These are phyloP conservation scores for Tylopilus intermedius DNA, from an alignment of 768 basidiomycete genomes.

Conservation along the genomic window DNA sequence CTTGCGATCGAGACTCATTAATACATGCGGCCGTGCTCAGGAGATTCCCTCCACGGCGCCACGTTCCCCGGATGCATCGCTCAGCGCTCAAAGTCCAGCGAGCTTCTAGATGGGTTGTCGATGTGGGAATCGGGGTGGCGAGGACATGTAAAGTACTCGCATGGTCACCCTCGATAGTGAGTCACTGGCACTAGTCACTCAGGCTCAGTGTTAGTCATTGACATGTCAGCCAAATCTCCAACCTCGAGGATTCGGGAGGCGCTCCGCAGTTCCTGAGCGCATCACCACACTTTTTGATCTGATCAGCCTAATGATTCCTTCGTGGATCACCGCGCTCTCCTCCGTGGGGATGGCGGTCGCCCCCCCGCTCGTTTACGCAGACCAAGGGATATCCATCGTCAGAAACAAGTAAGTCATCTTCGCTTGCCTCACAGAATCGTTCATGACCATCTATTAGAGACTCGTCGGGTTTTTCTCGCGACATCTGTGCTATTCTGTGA, in stretches of 20 bases:
- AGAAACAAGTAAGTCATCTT: constrained; percentile 53
- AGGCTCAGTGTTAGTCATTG: no score
- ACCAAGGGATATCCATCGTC: constrained; percentile 78
- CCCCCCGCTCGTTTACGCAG: constrained; percentile 79
- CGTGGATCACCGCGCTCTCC: constrained; percentile 66
- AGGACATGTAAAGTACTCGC: no score
- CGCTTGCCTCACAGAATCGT: neutral
- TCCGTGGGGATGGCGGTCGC: constrained; percentile 82
- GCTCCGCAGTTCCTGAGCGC: constrained; percentile 6
- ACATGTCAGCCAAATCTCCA: neutral
- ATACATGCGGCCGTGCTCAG: constrained; percentile 1
- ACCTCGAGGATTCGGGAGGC: neutral
- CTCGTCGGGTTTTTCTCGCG: constrained; percentile 79
- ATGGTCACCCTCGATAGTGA: no score
- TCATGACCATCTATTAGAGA: constrained; percentile 45
- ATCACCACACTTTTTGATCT: neutral
- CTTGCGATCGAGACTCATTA: constrained; percentile 16
- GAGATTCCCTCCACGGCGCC: constrained; percentile 6
- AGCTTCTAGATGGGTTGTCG: neutral
- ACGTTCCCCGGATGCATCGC: constrained; percentile 3
- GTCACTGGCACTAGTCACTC: constrained; percentile 10
- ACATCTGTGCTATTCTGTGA: constrained; percentile 81
- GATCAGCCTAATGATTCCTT: constrained; percentile 32
- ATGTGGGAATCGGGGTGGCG: neutral
- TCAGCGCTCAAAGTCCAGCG: constrained; percentile 6